phyloP scores from a whole-genome alignment of 768 basidiomycete genomes.

The Suillus paluster region DNA sequence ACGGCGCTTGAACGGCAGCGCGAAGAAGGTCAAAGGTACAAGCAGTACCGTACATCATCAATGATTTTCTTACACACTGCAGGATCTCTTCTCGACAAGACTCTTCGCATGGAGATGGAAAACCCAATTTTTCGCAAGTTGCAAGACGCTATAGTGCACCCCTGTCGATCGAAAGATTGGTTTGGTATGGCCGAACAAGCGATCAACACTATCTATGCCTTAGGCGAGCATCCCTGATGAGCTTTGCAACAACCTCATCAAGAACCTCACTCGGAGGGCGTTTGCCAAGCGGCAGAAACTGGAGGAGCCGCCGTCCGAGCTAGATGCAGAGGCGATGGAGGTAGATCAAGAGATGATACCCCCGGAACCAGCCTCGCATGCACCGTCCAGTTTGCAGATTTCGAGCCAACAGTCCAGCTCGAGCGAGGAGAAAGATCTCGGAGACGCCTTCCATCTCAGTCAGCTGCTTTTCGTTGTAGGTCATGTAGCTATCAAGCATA shows the following conservation, averaged over 20 bases:
- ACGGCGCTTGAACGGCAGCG: conserved; percentile 90
- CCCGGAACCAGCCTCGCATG: conserved; percentile 29
- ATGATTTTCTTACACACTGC: not conserved
- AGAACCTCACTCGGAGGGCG: conserved; percentile 74
- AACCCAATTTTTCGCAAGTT: conserved; percentile 84
- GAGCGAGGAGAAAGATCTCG: conserved; percentile 54
- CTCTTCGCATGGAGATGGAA: conserved; percentile 85
- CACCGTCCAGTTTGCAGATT: conserved; percentile 15
- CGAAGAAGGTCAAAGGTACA: conserved; percentile 95
- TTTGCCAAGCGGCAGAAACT: conserved; percentile 49
- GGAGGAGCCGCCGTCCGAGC: conserved; percentile 23
- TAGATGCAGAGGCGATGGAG: conserved; percentile 57
- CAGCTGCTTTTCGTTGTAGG: conserved; percentile 97
- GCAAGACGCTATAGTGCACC: conserved; percentile 77
- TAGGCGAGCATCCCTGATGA: conserved; percentile 93
- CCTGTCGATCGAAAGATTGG: conserved; percentile 90
- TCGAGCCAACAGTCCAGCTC: conserved; percentile 9
- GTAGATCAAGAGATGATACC: conserved; percentile 50
- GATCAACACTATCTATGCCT: conserved; percentile 93
- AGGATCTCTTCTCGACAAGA: conserved; percentile 91
- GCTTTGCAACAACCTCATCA: conserved; percentile 81
- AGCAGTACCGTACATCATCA: not conserved
- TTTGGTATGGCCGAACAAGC: conserved; percentile 96
- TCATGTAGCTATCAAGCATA: conserved; percentile 96
- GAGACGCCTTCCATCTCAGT: conserved; percentile 86